Evolutionary conservation across 2,329 filamentous ascomycete genomes (phyloP), one percentile per base, ranked within the genome.

Genomic region (Aureobasidium sp.): DNA sequence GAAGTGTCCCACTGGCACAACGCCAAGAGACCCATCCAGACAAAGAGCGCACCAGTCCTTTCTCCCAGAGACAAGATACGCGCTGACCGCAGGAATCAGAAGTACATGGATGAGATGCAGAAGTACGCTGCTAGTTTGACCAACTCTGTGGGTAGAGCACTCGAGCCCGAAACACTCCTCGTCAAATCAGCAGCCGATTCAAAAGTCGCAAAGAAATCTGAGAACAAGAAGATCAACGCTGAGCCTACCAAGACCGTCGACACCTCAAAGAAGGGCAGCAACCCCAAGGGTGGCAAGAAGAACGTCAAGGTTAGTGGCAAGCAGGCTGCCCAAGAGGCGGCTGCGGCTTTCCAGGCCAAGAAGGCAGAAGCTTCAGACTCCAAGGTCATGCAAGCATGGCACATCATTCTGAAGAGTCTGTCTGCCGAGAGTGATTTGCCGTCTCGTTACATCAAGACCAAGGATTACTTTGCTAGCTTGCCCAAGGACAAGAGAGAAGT

Each of bases 71-170:
- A 75, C 66, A 74, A 71, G 55, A 73, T 71, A 59, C 76, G 70
- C 64, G 75, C 77, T 7, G 73, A 71, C 58, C 79, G 75, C 64
- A 76, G 75, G 59, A 85, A 87, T 48, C 87, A 91, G 67, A 78
- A 77, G 57, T 85, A 84, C 68, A 87, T 89, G 82, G 80, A 82
- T 1, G 85, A 89, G 63, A 88, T 88, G 73, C 79, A 80, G 31
- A 77, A 80, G 1, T 91, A 91, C 70, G 86, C 88, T 1, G 86
- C 85, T 14, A 89, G 86, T 71, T 76, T 91, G 51, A 88, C 86
- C 0, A 87, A 85, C 62, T 78, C 84, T 0, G 77, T 80, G 1
- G 87, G 86, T 3, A 88, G 85, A 65, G 76, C 76, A 2, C 78
- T 90, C 5, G 79, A 87, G 27, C 86, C 86, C 0, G 86, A 90